A percentile compares a stretch with the other conserved stretches of the same genome.
Evolutionary conservation across 257 asterid species (phyloP).

Genomic region (Schizonepeta tenuifolia): DNA sequence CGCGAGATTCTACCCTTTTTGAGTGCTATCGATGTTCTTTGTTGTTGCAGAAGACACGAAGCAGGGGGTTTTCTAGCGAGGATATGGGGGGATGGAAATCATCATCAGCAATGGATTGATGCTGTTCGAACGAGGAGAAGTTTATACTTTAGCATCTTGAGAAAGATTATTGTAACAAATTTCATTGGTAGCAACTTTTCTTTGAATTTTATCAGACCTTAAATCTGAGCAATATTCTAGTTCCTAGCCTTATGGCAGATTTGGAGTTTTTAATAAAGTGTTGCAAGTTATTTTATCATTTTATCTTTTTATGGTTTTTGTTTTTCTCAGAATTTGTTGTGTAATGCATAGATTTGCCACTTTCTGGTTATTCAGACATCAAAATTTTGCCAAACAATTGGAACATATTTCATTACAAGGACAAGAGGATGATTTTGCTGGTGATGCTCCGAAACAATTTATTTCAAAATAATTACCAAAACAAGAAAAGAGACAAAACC

Average conservation of each 20-base stretch:
- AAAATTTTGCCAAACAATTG: neutral
- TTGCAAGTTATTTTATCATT: neutral
- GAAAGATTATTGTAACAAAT: neutral
- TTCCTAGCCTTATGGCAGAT: neutral
- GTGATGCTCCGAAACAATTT: neutral
- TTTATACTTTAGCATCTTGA: slow-evolving; percentile 16
- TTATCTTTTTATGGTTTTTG: neutral
- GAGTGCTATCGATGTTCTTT: neutral
- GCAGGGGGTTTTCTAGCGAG: slow-evolving; percentile 35
- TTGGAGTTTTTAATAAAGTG: slow-evolving; percentile 22
- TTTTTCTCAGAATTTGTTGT: neutral
- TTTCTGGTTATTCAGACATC: slow-evolving; percentile 4
- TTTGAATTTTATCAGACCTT: slow-evolving; percentile 18
- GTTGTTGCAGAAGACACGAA: slow-evolving; percentile 35
- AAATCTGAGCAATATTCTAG: neutral
- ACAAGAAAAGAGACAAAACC: neutral
- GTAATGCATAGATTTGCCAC: neutral
- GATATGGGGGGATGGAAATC: slow-evolving; percentile 51
- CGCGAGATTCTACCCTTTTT: neutral
- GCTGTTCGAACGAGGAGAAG: slow-evolving; percentile 17
- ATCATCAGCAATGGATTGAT: slow-evolving; percentile 41
- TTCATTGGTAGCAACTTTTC: slow-evolving; percentile 5
- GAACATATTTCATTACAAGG: slow-evolving; percentile 10
- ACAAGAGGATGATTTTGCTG: neutral
- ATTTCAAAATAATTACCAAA: neutral